Evolutionary conservation across 2,329 filamentous ascomycete genomes (phyloP).

Genomic region (Endocalyx cinctus): DNA sequence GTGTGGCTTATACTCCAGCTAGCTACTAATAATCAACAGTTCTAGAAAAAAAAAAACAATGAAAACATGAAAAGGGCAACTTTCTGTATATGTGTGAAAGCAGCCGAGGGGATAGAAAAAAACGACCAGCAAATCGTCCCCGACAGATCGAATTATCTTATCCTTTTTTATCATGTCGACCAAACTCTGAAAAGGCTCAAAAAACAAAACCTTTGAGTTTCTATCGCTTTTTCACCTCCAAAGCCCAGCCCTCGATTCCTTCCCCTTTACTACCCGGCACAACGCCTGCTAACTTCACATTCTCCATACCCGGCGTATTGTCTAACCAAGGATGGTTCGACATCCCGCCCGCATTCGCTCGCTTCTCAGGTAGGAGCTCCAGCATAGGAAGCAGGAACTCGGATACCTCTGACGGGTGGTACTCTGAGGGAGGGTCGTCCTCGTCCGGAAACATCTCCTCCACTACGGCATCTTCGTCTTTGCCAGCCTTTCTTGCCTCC

Average conservation of each 20-base stretch:
- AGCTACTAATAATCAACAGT: too few relatives aligned
- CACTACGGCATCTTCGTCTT: conserved; percentile 27
- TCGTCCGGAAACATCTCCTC: conserved; percentile 25
- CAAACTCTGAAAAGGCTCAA: too few relatives aligned
- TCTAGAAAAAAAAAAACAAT: too few relatives aligned
- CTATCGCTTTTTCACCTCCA: conserved; percentile 79
- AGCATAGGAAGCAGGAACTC: conserved; percentile 89
- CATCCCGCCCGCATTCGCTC: conserved; percentile 96
- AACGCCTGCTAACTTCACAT: conserved; percentile 66
- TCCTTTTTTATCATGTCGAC: too few relatives aligned
- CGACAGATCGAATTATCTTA: not conserved
- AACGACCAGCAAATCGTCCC: not conserved
- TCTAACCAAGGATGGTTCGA: conserved; percentile 77
- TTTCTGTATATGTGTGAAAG: too few relatives aligned
- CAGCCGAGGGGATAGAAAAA: too few relatives aligned
- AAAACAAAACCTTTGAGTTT: too few relatives aligned
- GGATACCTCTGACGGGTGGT: conserved; percentile 48
- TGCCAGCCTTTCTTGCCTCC: conserved; percentile 26
- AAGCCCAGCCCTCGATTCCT: conserved; percentile 90
- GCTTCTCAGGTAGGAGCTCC: conserved; percentile 78
- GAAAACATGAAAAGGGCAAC: too few relatives aligned
- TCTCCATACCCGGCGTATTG: conserved; percentile 85
- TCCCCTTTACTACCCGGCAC: conserved; percentile 79
- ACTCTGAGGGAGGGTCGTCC: conserved; percentile 22
- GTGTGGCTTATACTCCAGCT: too few relatives aligned